Conservation (phyloP, 1,139 yeast species). For the Lodderomyces orthopsilosis region DNA sequence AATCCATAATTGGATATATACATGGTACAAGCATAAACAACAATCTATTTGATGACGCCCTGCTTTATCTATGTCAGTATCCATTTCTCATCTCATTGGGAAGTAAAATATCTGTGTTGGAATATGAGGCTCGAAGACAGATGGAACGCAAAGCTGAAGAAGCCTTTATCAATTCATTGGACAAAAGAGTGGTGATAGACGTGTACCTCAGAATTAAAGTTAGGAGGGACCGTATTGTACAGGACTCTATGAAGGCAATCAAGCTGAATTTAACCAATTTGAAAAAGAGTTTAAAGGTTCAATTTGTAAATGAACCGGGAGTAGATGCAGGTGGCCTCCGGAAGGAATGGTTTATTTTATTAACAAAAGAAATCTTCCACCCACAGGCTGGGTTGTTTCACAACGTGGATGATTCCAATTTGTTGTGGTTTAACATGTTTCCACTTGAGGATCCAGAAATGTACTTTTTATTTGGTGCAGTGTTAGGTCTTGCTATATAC, state of each 20-base stretch:
- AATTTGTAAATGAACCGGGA: constrained; percentile 85
- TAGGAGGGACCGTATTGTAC: constrained; percentile 63
- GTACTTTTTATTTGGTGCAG: constrained; percentile 78
- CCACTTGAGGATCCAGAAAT: constrained; percentile 49
- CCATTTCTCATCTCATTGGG: constrained; percentile 84
- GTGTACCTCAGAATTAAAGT: constrained; percentile 68
- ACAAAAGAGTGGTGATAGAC: constrained; percentile 57
- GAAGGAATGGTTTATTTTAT: constrained; percentile 86
- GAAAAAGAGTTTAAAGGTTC: constrained; percentile 72
- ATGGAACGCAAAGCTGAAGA: constrained; percentile 91
- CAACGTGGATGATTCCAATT: constrained; percentile 65
- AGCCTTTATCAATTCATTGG: constrained; percentile 76
- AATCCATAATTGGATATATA: constrained; percentile 45
- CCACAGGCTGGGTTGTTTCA: constrained; percentile 62
- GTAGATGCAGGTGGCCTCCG: constrained; percentile 92
- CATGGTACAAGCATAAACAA: constrained; percentile 34
- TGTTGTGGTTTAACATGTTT: constrained; percentile 68
- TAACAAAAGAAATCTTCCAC: constrained; percentile 67
- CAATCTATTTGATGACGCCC: constrained; percentile 23
- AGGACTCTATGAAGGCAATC: constrained; percentile 73
- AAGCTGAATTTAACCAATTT: constrained; percentile 58
- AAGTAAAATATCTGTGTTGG: constrained; percentile 74
- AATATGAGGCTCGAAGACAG: constrained; percentile 75
- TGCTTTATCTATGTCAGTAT: constrained; percentile 69
- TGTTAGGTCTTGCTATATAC: constrained; percentile 85